Evolutionary conservation across 148 eudicot genomes (phyloP), one percentile per base, ranked within the genome.

Genomic region (Chenopodium quinoa): DNA sequence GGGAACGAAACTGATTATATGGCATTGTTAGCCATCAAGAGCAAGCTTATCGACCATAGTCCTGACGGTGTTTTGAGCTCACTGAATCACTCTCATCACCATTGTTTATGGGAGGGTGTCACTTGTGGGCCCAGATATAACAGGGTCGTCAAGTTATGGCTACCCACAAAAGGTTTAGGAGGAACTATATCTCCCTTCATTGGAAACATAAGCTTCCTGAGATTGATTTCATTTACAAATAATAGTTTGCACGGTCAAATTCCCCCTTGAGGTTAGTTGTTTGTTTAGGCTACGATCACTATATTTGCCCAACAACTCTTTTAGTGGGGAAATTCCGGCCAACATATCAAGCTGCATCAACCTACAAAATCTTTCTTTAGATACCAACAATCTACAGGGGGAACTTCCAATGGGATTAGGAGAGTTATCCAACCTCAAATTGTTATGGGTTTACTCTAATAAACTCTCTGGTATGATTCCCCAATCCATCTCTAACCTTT

Each of bases 41-140:
- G 80, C 0, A 32, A 62, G 4, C 66, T 84, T 1, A 44, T 63
- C 0, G 74, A 71, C 22, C 88, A 50, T 20, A 87, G 63, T 10
- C 12, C 52, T 10, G 10, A 48, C 0, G 82, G 79, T 20, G 75
- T 81, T 62, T 65, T 84, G 11, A 25, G 23, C 64, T 86, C 88
- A 10, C 89, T 90, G 93, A 88, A 89, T 58, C 32, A 75, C 71
- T 88, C 91, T 22, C 1, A 72, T 29, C 85, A 75, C 50, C 84
- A 86, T 47, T 91, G 93, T 82, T 9, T 44, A 3, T 88, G 91
- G 93, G 75, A 63, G 7, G 91, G 93, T 0, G 77, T 91, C 37
- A 65, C 34, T 16, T 91, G 91, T 71, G 78, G 75, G 16, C 77
- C 23, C 0, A n/a, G 54, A 0, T 76, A 82, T 82, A 64, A 32